phyloP scores from a whole-genome alignment of 352 stramenopile genomes.

The Pythium rishiriense region DNA sequence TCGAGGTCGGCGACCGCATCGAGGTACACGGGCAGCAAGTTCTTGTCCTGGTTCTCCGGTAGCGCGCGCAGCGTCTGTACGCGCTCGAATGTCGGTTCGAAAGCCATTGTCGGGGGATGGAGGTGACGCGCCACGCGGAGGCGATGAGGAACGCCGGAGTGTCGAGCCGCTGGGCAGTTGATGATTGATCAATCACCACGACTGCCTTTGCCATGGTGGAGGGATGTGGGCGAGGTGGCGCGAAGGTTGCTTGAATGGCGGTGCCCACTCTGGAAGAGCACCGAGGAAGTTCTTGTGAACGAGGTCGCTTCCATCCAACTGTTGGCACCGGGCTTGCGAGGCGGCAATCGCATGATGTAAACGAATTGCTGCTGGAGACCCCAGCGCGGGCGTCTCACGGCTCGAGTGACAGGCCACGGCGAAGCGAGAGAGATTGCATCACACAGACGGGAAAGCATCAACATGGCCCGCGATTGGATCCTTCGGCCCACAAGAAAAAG shows the following conservation, averaged over 20 bases:
- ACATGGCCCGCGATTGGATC: conserved; percentile 20
- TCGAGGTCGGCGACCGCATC: conserved; percentile 85
- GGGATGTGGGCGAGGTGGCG: conserved; percentile 12
- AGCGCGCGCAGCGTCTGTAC: conserved; percentile 57
- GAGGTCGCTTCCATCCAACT: background rate
- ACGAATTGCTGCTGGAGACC: background rate
- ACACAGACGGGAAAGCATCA: conserved; percentile 19
- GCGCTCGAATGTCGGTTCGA: conserved; percentile 62
- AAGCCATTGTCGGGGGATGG: conserved; percentile 38
- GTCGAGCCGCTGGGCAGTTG: background rate
- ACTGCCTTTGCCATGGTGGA: background rate
- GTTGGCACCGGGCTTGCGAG: conserved; percentile 6
- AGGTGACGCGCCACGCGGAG: background rate
- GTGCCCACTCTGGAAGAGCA: background rate
- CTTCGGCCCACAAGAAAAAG: conserved; percentile 31
- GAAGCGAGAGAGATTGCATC: conserved; percentile 29
- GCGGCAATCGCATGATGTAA: conserved; percentile 11
- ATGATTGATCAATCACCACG: conserved; percentile 33
- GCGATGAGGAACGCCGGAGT: conserved; percentile 10
- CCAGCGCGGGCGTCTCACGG: background rate
- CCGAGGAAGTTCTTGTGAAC: conserved; percentile 21
- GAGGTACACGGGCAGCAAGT: conserved; percentile 84
- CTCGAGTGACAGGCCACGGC: background rate
- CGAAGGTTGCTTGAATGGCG: conserved; percentile 28
- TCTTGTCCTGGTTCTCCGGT: conserved; percentile 72